Evolutionary conservation across 345 rosid species (phyloP).

Genomic region (Moringa oleifera): DNA sequence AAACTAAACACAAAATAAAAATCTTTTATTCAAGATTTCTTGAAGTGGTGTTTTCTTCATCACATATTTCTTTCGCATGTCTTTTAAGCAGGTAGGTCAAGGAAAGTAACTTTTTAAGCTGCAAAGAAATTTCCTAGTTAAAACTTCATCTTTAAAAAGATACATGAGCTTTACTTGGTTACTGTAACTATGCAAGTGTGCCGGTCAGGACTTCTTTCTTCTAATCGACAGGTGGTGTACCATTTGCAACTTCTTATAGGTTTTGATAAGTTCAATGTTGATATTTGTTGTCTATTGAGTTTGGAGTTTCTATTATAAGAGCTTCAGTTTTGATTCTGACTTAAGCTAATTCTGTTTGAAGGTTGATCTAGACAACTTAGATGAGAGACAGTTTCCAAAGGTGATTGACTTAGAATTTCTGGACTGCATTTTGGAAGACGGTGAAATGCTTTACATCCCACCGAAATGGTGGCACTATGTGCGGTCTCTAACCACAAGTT

Average conservation of each 20-base stretch:
- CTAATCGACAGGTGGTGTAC: too few relatives aligned
- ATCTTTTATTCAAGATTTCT: too few relatives aligned
- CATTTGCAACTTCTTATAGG: neutral
- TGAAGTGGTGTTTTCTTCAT: too few relatives aligned
- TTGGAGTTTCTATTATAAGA: neutral
- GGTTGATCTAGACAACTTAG: slow-evolving; percentile 90
- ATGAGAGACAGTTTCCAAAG: slow-evolving; percentile 54
- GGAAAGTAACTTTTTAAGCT: too few relatives aligned
- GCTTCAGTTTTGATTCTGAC: neutral
- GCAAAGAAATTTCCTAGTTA: neutral
- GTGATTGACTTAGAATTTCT: slow-evolving; percentile 57
- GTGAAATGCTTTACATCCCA: slow-evolving; percentile 97
- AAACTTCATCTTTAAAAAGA: neutral
- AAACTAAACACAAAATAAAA: too few relatives aligned
- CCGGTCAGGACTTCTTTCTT: neutral
- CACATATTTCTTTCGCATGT: too few relatives aligned
- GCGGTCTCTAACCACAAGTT: slow-evolving; percentile 70
- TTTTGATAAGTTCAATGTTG: neutral
- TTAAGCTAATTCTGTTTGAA: slow-evolving; percentile 27
- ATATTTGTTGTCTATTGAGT: neutral
- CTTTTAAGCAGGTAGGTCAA: too few relatives aligned
- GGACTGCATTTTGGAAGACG: slow-evolving; percentile 90
- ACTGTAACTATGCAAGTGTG: neutral
- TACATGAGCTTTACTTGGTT: neutral
- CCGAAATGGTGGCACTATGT: slow-evolving; percentile 99